These are phyloP conservation scores for Phymatotrichopsis omnivora DNA, from an alignment of 2,329 filamentous ascomycete genomes.

Conservation along the genomic window DNA sequence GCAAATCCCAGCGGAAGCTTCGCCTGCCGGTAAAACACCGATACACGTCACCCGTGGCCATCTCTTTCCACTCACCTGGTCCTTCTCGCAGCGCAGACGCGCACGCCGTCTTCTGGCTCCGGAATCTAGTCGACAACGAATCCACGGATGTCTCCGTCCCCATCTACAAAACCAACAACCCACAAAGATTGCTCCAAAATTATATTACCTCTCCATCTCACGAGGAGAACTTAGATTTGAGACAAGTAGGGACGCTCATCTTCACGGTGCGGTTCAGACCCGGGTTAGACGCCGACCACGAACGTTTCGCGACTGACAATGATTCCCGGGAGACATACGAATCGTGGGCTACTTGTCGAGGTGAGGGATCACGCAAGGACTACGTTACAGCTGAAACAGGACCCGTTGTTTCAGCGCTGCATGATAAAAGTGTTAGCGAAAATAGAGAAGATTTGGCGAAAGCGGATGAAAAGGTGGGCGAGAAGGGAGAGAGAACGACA, in stretches of 20 bases:
- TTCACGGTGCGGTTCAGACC: conserved; percentile 80
- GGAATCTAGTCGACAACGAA: conserved; percentile 72
- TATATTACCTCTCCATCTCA: conserved; percentile 78
- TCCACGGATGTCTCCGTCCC: conserved; percentile 72
- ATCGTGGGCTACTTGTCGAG: conserved; percentile 82
- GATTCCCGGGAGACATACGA: conserved; percentile 87
- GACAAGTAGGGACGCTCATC: conserved; percentile 68
- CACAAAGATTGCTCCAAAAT: conserved; percentile 72
- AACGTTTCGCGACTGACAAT: conserved; percentile 74
- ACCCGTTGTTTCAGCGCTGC: conserved; percentile 59
- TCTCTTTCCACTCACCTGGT: conserved; percentile 67
- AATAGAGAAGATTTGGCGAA: conserved; percentile 69
- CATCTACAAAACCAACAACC: conserved; percentile 73
- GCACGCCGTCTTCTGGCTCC: conserved; percentile 76
- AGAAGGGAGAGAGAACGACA: conserved; percentile 45
- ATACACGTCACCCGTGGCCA: conserved; percentile 79
- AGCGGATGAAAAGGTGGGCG: conserved; percentile 70
- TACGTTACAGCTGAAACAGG: conserved; percentile 66
- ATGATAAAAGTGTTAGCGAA: conserved; percentile 69
- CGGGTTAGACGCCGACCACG: conserved; percentile 78
- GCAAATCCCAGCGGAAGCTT: conserved; percentile 55
- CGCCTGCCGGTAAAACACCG: conserved; percentile 81
- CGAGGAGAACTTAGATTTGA: conserved; percentile 61
- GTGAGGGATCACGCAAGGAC: conserved; percentile 69
- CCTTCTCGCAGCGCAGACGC: conserved; percentile 52